Conservation (phyloP, 306 rosid genomes). For the Biancaea sappan region DNA sequence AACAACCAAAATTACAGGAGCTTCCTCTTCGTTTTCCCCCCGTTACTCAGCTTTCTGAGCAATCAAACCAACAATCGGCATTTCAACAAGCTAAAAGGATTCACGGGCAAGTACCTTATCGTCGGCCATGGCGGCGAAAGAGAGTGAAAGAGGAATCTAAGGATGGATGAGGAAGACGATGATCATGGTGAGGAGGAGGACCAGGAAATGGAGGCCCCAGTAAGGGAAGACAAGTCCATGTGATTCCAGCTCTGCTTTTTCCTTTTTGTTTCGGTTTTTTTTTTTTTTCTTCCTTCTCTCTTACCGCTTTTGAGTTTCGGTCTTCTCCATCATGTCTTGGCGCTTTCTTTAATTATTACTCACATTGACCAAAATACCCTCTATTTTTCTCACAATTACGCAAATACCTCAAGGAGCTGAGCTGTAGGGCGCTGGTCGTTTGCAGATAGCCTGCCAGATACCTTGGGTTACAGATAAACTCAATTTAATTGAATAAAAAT, state of each 20-base stretch:
- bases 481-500: neutral
- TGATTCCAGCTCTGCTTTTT: constrained; percentile 73
- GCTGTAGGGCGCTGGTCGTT: too few species aligned
- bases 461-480: neutral
- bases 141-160: constrained; percentile 31
- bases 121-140: constrained; percentile 70
- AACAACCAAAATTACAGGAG: constrained; percentile 4
- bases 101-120: constrained; percentile 64
- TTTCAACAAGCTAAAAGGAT: neutral
- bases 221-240: constrained; percentile 86
- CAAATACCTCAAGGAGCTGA: neutral
- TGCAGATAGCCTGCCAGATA: neutral
- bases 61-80: constrained; percentile 35
- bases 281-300: neutral
- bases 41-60: constrained; percentile 26
- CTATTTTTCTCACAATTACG: neutral
- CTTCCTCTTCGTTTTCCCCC: neutral
- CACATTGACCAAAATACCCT: neutral
- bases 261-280: neutral
- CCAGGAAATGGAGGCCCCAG: constrained; percentile 52
- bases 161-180: constrained; percentile 31
- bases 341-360: neutral
- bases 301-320: constrained; percentile 1
- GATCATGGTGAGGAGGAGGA: constrained; percentile 42
- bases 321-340: neutral